A percentile compares a stretch with the other conserved stretches of the same genome.
phyloP scores from a whole-genome alignment of 306 rosid species.

The Vigna mungo region DNA sequence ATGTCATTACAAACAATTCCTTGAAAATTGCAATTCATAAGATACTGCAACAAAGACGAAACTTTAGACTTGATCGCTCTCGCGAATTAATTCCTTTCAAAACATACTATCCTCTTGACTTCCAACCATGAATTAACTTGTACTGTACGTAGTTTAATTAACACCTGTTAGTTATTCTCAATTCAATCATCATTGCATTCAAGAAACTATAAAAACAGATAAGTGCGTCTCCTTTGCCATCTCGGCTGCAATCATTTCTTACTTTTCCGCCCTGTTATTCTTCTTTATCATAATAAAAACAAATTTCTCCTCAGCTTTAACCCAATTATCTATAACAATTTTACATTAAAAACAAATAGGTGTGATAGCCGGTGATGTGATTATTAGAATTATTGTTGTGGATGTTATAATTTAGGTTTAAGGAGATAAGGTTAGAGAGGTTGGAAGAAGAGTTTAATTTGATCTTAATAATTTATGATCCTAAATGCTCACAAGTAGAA shows the following conservation, averaged over 20 bases:
- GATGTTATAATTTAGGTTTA: background rate
- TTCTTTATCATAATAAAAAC: background rate
- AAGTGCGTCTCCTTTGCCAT: background rate
- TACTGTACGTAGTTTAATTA: slow-evolving; percentile 12
- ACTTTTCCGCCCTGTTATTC: background rate
- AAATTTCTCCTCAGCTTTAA: too few species aligned
- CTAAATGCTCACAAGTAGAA: background rate
- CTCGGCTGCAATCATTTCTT: background rate
- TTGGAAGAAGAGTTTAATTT: background rate
- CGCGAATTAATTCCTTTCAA: background rate
- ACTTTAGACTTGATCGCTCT: background rate
- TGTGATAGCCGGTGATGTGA: background rate
- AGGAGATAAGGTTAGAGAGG: slow-evolving; percentile 22
- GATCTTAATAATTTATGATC: background rate
- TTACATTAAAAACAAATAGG: too few species aligned
- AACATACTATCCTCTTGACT: too few species aligned
- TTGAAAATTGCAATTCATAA: too few species aligned
- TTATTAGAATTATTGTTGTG: background rate
- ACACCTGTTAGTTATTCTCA: background rate
- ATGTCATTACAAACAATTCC: background rate
- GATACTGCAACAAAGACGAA: too few species aligned
- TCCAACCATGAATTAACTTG: too few species aligned
- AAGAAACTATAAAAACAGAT: background rate
- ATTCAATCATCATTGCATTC: background rate
- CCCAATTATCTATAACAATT: too few species aligned